These are phyloP conservation scores for Fusarium chuoi DNA, from an alignment of 2,329 filamentous ascomycete species.

Conservation along the genomic window DNA sequence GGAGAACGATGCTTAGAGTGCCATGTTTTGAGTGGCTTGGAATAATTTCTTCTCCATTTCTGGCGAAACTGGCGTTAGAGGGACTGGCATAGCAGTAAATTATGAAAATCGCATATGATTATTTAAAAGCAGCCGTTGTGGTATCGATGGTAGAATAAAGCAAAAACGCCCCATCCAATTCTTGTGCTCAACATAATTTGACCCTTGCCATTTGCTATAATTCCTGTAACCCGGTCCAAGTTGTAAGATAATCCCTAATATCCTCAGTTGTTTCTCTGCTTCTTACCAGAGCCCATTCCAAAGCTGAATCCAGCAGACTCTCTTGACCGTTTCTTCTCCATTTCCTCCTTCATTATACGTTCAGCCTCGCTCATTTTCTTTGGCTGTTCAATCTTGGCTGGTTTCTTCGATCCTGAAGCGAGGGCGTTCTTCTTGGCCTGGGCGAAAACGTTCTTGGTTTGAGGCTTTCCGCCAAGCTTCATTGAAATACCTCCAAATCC, in stretches of 20 bases:
- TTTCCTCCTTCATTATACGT: slow-evolving; percentile 87
- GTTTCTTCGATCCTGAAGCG: slow-evolving; percentile 69
- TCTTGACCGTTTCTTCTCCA: slow-evolving; percentile 74
- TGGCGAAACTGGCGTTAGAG: slow-evolving; percentile 50
- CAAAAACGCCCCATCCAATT: slow-evolving; percentile 32
- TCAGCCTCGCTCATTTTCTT: slow-evolving; percentile 92
- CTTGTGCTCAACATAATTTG: background rate
- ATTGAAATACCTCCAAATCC: slow-evolving; percentile 64
- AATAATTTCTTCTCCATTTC: slow-evolving; percentile 26
- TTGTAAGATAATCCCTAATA: background rate
- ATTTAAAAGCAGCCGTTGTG: slow-evolving; percentile 39
- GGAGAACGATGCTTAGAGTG: slow-evolving; percentile 56
- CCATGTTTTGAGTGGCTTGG: background rate
- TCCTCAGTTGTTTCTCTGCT: slow-evolving; percentile 54
- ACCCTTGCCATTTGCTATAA: background rate
- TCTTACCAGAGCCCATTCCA: slow-evolving; percentile 62
- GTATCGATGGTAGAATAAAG: slow-evolving; percentile 45
- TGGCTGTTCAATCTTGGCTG: slow-evolving; percentile 65
- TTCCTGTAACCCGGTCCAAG: background rate
- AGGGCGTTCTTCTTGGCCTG: slow-evolving; percentile 76
- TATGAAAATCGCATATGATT: slow-evolving; percentile 10
- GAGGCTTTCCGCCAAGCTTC: slow-evolving; percentile 71
- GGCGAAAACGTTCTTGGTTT: slow-evolving; percentile 81
- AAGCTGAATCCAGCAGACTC: slow-evolving; percentile 58
- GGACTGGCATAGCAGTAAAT: slow-evolving; percentile 27